Base-by-base conservation (phyloP, 352 stramenopile genomes). In the Pythium aphanidermatum region DNA sequence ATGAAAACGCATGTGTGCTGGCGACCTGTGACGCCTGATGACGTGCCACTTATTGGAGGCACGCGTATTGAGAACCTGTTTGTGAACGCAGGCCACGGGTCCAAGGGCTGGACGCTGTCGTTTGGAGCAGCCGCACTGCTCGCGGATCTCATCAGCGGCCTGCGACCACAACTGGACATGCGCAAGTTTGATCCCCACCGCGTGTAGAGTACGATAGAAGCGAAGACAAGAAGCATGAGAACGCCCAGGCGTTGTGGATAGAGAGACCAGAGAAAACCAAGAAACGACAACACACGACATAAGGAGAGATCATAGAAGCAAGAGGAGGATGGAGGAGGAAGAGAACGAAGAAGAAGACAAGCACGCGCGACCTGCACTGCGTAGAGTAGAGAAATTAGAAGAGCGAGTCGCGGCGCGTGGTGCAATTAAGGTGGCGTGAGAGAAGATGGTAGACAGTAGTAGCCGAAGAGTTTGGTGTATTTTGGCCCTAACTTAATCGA, bases 1-100 rank as follows among this genome's bases (percentile, higher is more conserved):
- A 87, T 92, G 74, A 74, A 76, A 31, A 74, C 69, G 20, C 82
- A 92, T 53, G 83, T 84, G 45, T 91, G 82, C 57, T 86, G 79
- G 71, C 79, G 77, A 6, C 82, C 79, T 2, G 82, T 89, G 33
- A 93, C 77, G 28, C 75, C 82, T 32, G 82, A 93, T 48, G 82
- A 91, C 40, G 79, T 93, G 27, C 79, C 82, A 30, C 58, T 92
- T 20, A 83, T 93, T 16, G 82, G 82, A 3, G 74, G 78, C 46
- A 93, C 82, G 10, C 79, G 74, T 39, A 71, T 92, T 31, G 65
- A 70, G 37, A 93, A 93, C 48, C 55, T 93, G 47, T 92, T 82
- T 53, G 77, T 93, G 36, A 93, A 93, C 63, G 72, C 77, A 34
- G 82, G 82, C 9, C 79, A 93, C 46, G 82, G 82, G 5, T 90